Evolutionary conservation across 345 rosid genomes (phyloP).

Genomic region (Litchi chinensis): DNA sequence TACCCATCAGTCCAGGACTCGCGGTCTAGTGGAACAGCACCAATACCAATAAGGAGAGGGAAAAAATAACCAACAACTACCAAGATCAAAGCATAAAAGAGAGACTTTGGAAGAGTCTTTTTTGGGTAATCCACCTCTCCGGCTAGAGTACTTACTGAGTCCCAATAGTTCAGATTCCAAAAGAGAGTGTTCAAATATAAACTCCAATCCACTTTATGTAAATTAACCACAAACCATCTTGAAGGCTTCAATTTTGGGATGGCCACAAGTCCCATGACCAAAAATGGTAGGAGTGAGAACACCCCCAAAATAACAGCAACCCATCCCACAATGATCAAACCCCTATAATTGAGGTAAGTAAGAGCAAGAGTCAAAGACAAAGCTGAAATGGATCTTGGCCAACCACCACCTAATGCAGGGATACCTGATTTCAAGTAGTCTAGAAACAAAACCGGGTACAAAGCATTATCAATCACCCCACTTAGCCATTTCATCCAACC

Average conservation of each 20-base stretch:
- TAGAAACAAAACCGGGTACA: conserved; percentile 69
- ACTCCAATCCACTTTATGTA: conserved; percentile 55
- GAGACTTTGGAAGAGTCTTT: conserved; percentile 63
- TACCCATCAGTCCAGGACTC: conserved; percentile 70
- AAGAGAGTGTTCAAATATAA: conserved; percentile 66
- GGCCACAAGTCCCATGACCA: conserved; percentile 58
- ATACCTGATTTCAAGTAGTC: conserved; percentile 59
- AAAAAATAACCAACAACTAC: conserved; percentile 58
- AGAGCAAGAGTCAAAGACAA: conserved; percentile 48
- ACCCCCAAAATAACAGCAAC: conserved; percentile 59
- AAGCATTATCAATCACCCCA: conserved; percentile 69
- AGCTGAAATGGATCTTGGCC: conserved; percentile 46
- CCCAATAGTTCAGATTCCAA: conserved; percentile 82
- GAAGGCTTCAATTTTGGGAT: conserved; percentile 63
- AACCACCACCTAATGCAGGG: conserved; percentile 57
- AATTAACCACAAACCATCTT: conserved; percentile 59
- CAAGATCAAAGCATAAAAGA: conserved; percentile 59
- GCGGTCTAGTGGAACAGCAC: conserved; percentile 62
- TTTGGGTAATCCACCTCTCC: conserved; percentile 71
- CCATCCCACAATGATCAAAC: conserved; percentile 68
- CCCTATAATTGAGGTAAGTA: conserved; percentile 66
- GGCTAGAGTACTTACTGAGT: conserved; percentile 65
- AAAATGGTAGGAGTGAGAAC: conserved; percentile 66
- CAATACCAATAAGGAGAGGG: conserved; percentile 63
- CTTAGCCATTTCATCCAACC: conserved; percentile 89